Conservation (phyloP, 768 basidiomycete species). For the Psilocybe cubensis region DNA sequence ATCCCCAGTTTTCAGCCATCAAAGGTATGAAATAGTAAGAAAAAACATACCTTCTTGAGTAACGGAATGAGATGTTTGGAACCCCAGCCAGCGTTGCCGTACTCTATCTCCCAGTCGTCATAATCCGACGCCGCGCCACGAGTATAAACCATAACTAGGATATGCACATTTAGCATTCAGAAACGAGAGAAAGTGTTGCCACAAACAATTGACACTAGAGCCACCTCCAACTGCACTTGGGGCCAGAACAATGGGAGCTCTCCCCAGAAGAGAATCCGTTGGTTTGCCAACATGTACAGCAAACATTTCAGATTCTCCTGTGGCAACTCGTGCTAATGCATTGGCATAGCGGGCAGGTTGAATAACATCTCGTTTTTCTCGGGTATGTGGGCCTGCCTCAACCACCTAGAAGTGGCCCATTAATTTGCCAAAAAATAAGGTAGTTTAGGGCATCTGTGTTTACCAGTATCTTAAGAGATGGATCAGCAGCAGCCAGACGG, state of each 20-base stretch:
- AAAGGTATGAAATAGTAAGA: not conserved
- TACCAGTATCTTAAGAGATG: constrained; percentile 57
- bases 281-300: constrained; percentile 48
- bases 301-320: constrained; percentile 37
- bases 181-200: not conserved
- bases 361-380: constrained; percentile 45
- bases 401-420: constrained; percentile 39
- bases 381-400: constrained; percentile 59
- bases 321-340: constrained; percentile 35
- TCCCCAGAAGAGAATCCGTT: constrained; percentile 46
- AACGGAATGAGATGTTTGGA: constrained; percentile 59
- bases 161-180: not conserved
- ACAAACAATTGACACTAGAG: constrained; percentile 62
- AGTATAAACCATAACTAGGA: constrained; percentile 55
- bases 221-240: constrained; percentile 66
- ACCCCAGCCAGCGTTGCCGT: constrained; percentile 65
- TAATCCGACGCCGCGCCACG: constrained; percentile 66
- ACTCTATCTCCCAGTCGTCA: constrained; percentile 58
- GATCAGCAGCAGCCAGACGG: constrained; percentile 55
- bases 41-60: constrained; percentile 52
- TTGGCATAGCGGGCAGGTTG: constrained; percentile 56
- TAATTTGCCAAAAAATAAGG: too few species aligned
- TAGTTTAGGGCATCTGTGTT: too few species aligned
- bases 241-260: constrained; percentile 43
- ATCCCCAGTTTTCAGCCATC: not conserved